Percentiles rank a stretch among this genome's conserved stretches.
Conservation (phyloP, 495 filamentous ascomycete genomes). For the Lophiotrema nucula region DNA sequence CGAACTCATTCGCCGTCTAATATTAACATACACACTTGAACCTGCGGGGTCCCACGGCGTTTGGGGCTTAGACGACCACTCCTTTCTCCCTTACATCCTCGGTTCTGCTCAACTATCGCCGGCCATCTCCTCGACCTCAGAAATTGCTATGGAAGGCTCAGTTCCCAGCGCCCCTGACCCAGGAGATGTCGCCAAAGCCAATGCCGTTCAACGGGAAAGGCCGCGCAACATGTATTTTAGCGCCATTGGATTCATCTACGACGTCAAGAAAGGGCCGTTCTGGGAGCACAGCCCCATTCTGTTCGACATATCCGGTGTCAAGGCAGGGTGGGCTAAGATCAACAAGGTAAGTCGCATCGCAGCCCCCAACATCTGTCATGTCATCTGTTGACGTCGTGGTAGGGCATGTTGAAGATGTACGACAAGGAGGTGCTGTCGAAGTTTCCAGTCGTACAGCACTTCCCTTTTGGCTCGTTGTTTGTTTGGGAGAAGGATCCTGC, state of each 20-base stretch:
- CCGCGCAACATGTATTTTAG: constrained; percentile 87
- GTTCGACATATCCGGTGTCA: constrained; percentile 89
- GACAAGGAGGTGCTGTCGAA: constrained; percentile 67
- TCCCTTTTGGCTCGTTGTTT: constrained; percentile 75
- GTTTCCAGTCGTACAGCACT: constrained; percentile 71
- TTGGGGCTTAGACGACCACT: constrained; percentile 96
- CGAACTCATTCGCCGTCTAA: constrained; percentile 75
- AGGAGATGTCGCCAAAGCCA: constrained; percentile 61
- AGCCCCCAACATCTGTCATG: constrained; percentile 5
- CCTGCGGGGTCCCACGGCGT: constrained; percentile 94
- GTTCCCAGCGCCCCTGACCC: constrained; percentile 68
- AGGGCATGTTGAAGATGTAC: constrained; percentile 76
- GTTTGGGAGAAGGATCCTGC: constrained; percentile 74
- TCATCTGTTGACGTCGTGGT: constrained; percentile 15
- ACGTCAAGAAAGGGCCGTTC: constrained; percentile 95
- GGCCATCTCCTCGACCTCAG: constrained; percentile 58
- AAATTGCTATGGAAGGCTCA: constrained; percentile 72
- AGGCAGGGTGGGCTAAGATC: constrained; percentile 93
- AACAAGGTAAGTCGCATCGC: constrained; percentile 66
- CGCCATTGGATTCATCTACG: constrained; percentile 98
- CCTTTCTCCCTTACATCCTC: constrained; percentile 94
- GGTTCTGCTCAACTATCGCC: constrained; percentile 85
- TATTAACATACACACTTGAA: constrained; percentile 90
- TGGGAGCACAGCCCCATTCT: constrained; percentile 98
- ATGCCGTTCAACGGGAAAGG: constrained; percentile 66